Conservation (phyloP, 1,284 basidiomycete genomes). For the Apiotrichum veenhuisii region DNA sequence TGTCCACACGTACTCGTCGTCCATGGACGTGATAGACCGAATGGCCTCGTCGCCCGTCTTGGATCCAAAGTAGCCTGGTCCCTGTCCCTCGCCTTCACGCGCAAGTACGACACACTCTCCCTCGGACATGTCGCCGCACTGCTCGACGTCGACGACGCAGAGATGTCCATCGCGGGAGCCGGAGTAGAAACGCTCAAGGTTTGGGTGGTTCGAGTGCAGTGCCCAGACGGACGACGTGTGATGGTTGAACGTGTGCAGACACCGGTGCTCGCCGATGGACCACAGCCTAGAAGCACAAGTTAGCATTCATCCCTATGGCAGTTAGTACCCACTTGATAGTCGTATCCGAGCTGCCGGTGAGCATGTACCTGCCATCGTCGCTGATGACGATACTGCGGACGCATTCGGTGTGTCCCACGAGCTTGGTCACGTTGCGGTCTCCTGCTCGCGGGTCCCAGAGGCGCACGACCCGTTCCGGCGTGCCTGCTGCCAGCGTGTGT, state of each 20-base stretch:
- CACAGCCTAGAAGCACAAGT: conserved; percentile 68
- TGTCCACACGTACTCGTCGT: conserved; percentile 86
- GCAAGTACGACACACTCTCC: conserved; percentile 85
- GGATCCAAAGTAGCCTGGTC: conserved; percentile 33
- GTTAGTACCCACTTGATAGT: conserved; percentile 47
- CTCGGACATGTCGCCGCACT: conserved; percentile 71
- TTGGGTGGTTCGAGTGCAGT: conserved; percentile 78
- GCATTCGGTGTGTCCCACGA: conserved; percentile 95
- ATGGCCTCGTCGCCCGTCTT: conserved; percentile 63
- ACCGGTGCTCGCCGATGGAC: conserved; percentile 84
- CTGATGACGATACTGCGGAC: conserved; percentile 83
- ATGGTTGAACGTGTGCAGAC: conserved; percentile 92
- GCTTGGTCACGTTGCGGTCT: conserved; percentile 59
- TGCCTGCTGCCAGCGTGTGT: conserved; percentile 76
- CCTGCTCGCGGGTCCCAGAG: conserved; percentile 85
- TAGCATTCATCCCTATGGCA: not conserved
- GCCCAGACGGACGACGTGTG: conserved; percentile 96
- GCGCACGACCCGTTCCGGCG: conserved; percentile 82
- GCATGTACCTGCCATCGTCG: conserved; percentile 83
- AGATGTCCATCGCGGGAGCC: conserved; percentile 88
- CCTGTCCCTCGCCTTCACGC: conserved; percentile 55
- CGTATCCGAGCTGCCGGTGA: conserved; percentile 87
- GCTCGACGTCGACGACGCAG: conserved; percentile 84
- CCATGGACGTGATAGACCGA: conserved; percentile 76
- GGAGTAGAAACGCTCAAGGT: conserved; percentile 89